phyloP scores from a whole-genome alignment of 106 monocot species.

The Vanilla planifolia region DNA sequence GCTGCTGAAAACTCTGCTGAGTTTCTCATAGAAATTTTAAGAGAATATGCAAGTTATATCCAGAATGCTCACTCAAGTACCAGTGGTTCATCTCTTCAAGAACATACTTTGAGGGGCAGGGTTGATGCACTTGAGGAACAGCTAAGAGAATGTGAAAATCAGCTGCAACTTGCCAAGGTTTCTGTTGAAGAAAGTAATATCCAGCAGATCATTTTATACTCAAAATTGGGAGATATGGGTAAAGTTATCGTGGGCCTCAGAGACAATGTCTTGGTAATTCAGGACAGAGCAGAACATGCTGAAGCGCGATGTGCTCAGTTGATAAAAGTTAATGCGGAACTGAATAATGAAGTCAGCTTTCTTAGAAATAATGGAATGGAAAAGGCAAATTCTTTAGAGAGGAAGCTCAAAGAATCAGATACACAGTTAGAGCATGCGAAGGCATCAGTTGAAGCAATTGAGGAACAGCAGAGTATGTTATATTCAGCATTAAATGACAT shows the following conservation, averaged over 20 bases:
- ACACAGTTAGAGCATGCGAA: constrained; percentile 70
- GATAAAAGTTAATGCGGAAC: constrained; percentile 40
- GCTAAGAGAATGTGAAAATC: constrained; percentile 28
- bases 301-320: constrained; percentile 37
- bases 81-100: constrained; percentile 19
- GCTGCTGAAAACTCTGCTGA: constrained; percentile 70
- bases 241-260: constrained; percentile 35
- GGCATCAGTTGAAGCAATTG: constrained; percentile 69
- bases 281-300: constrained; percentile 48
- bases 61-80: constrained; percentile 36
- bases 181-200: constrained; percentile 21
- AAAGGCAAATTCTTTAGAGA: constrained; percentile 42
- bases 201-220: constrained; percentile 15
- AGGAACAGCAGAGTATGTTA: constrained; percentile 53
- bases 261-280: constrained; percentile 29
- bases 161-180: constrained; percentile 23
- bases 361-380: constrained; percentile 36
- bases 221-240: constrained; percentile 27
- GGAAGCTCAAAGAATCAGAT: constrained; percentile 65
- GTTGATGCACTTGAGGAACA: constrained; percentile 41
- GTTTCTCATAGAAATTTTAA: constrained; percentile 43
- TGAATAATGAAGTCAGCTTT: constrained; percentile 36
- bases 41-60: constrained; percentile 39
- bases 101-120: constrained; percentile 34
- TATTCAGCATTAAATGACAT: constrained; percentile 63